Conservation (phyloP, 2,329 filamentous ascomycete species). For the Aspergillus fumigatus region DNA sequence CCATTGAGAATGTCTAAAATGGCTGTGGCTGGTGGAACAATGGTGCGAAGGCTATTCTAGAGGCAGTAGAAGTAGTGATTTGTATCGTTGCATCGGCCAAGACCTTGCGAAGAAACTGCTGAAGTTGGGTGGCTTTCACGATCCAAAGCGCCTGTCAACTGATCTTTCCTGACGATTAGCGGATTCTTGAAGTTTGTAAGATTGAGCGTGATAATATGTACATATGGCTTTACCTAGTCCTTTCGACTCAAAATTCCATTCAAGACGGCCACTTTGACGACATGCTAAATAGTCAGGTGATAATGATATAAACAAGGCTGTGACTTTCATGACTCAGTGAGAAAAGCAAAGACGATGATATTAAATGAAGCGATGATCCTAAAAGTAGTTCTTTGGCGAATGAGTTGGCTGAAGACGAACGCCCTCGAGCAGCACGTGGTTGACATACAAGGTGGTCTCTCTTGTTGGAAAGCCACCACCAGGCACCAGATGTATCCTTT, state of each 20-base stretch:
- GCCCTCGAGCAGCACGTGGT: too few relatives aligned
- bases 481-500: background rate
- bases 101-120: slow-evolving; percentile 39
- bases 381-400: background rate
- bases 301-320: background rate
- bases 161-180: background rate
- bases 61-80: slow-evolving; percentile 21
- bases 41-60: slow-evolving; percentile 4
- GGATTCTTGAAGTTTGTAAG: background rate
- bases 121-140: slow-evolving; percentile 16
- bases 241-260: background rate
- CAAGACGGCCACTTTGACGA: background rate
- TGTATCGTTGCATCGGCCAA: slow-evolving; percentile 32
- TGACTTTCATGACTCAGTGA: background rate
- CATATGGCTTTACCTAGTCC: background rate
- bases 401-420: too few relatives aligned
- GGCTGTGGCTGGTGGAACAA: slow-evolving; percentile 36
- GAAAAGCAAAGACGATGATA: background rate
- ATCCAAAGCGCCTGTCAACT: slow-evolving; percentile 7
- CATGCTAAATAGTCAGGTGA: background rate
- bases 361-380: background rate
- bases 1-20: slow-evolving; percentile 28
- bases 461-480: background rate
- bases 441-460: background rate
- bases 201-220: background rate